A percentile compares a stretch with the other conserved stretches of the same genome.
Conservation (phyloP, 2,329 filamentous ascomycete species). For the Fusarium oligoseptatum region DNA sequence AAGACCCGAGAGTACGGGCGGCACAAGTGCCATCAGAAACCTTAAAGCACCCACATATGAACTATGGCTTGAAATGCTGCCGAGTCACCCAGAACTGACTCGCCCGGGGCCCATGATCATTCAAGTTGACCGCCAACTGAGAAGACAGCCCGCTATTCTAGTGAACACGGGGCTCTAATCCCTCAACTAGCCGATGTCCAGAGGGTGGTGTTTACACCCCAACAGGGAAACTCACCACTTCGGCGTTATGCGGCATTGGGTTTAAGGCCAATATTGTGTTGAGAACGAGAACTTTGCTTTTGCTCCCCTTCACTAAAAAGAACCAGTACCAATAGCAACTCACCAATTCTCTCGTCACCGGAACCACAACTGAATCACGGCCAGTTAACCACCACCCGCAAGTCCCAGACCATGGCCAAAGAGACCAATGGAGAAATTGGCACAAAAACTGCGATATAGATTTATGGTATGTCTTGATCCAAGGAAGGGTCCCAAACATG, state of each 20-base stretch:
- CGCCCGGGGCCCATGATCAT: background rate
- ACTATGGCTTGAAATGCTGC: background rate
- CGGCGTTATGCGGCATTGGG: background rate
- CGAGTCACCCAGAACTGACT: background rate
- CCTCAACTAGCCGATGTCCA: background rate
- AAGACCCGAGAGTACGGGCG: background rate
- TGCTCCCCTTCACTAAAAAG: background rate
- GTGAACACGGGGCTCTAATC: background rate
- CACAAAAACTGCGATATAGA: background rate
- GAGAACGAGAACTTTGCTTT: background rate
- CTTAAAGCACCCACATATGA: background rate
- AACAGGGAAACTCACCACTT: background rate
- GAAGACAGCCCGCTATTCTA: background rate
- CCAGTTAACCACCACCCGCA: background rate
- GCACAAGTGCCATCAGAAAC: background rate
- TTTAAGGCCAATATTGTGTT: background rate
- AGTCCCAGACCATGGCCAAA: background rate
- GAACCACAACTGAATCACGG: background rate
- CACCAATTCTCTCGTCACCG: background rate
- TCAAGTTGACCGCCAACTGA: background rate
- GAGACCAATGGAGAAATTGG: background rate
- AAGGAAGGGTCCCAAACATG: background rate
- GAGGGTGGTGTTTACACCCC: background rate
- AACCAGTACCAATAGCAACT: background rate
- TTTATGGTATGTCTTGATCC: background rate